Base-by-base conservation (phyloP, 2,329 filamentous ascomycete genomes). In the Fusarium dlaminii region DNA sequence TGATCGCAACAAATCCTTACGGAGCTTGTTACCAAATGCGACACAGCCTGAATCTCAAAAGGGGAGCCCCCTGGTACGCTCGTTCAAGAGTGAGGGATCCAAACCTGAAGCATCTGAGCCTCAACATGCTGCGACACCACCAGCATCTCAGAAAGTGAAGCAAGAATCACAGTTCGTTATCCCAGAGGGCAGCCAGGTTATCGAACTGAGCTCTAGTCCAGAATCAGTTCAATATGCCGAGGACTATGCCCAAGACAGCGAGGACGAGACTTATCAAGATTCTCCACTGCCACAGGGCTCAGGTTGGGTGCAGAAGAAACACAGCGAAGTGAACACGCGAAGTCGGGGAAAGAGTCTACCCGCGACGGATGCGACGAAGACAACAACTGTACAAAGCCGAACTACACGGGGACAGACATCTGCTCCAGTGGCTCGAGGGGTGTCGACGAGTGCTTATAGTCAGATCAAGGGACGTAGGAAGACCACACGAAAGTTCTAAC, bases 161-260 rank as follows among this genome's bases (percentile, higher is more conserved):
- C 62, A 49, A 49, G 61, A 66, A 17, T 75, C 78, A 10, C 70
- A 73, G 1, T 82, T 79, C 56, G 49, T 63, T 27, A 48, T 79
- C 34, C 81, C 78, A 12, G 72, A 76, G n/a, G 80, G 78, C 10
- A 82, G 76, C 30, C 80, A 83, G 66, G 77, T 81, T 37, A 78
- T 83, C 30, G 68, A 77, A 22, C 34, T 83, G 45, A 78, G 76
- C 42, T 82, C 81, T 13, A 80, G 78, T 57, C 72, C 79, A 7
- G 45, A 58, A 40, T 72, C 74, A 27, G 63, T 65, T 34, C 68
- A 70, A 24, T 74, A 72, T 58, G 51, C 49, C 22, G 75, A 77
- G 48, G 45, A 76, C 43, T 75, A 76, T 40, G 73, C 73, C 4
- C 64, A 77, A 17, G 67, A 79, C 32, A 73, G 64, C 32, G 61